phyloP scores from a whole-genome alignment of 495 filamentous ascomycete species.

The Entonaema liquescens region DNA sequence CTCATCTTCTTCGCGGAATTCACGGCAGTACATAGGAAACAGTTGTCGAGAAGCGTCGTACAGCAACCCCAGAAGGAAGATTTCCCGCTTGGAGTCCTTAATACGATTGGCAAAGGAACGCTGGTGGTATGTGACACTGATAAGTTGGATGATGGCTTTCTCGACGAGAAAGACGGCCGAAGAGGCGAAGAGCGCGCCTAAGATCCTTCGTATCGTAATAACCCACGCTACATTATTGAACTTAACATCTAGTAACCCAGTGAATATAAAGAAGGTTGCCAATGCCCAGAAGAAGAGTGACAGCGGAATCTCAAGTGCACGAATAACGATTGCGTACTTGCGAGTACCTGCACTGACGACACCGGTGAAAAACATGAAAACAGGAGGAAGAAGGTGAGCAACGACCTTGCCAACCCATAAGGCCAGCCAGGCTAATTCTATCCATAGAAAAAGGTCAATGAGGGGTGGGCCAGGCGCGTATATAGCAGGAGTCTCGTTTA shows the following conservation, averaged over 20 bases:
- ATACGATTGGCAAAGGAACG: constrained; percentile 90
- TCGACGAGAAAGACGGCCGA: constrained; percentile 80
- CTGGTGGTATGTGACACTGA: constrained; percentile 93
- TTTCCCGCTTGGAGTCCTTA: constrained; percentile 84
- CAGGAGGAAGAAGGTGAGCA: constrained; percentile 75
- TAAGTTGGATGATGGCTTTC: constrained; percentile 87
- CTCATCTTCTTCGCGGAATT: constrained; percentile 91
- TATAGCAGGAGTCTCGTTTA: constrained; percentile 48
- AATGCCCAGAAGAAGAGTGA: constrained; percentile 89
- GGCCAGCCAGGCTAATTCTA: constrained; percentile 88
- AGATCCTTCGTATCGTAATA: constrained; percentile 69
- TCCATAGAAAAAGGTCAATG: constrained; percentile 86
- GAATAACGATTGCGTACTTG: constrained; percentile 88
- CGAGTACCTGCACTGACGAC: constrained; percentile 90
- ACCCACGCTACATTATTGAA: constrained; percentile 50
- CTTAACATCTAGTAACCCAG: constrained; percentile 60
- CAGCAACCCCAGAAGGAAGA: constrained; percentile 79
- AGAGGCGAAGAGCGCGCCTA: constrained; percentile 79
- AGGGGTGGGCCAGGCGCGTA: constrained; percentile 71
- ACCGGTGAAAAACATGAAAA: constrained; percentile 89
- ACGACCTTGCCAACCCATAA: constrained; percentile 89
- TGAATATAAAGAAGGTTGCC: constrained; percentile 81
- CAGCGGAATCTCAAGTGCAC: constrained; percentile 81
- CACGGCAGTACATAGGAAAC: constrained; percentile 90
- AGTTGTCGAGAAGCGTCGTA: constrained; percentile 88